Evolutionary conservation across 2,329 filamentous ascomycete species (phyloP), one percentile per base, ranked within the genome.

Genomic region (Penicillium sp.): DNA sequence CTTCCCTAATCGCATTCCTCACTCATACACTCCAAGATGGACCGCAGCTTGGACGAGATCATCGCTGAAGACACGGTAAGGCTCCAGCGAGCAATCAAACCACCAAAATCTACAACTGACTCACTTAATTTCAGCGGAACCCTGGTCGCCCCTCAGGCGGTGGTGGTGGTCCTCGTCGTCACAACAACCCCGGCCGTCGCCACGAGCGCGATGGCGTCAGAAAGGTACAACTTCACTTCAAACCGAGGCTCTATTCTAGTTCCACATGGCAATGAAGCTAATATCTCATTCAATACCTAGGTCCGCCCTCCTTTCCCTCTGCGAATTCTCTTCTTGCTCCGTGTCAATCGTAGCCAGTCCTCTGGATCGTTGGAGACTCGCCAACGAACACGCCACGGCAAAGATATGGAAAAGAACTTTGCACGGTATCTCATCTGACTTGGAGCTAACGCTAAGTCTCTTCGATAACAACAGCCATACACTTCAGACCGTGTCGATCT

Each of bases 191-290:
- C 63, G 73, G 76, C 68, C 88, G 89, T 70, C 88, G 90, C 78
- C 90, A 93, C 77, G 90, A 90, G 76, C 88, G 90, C 78, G 90
- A 94, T 78, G 90, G 90, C 78, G 84, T 93, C 74, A 92, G 88
- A 92, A 95, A 95, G 91, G 91, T 93, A 75, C 39, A 25, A 13
- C 38, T 50, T 15, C 31, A 29, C 34, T 39, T 39, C 33, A 33
- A 19, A 33, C 19, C 48, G 29, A 41, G 31, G 39, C 43, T 46
- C 11, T 45, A 7, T 25, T 27, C 25, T 33, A 31, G 43, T 46
- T 45, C 2, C 25, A 15, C 7, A 52, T 33, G 36, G 38, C 31
- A 31, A 16, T 52, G 11, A 36, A 52, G 45, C 60, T 68, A 31
- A 66, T 55, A 50, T 50, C 25, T 47, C 19, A 44, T 21, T 45